phyloP scores from a whole-genome alignment of 1,139 yeast genomes.

The Magnusiomyces tetraspermus region DNA sequence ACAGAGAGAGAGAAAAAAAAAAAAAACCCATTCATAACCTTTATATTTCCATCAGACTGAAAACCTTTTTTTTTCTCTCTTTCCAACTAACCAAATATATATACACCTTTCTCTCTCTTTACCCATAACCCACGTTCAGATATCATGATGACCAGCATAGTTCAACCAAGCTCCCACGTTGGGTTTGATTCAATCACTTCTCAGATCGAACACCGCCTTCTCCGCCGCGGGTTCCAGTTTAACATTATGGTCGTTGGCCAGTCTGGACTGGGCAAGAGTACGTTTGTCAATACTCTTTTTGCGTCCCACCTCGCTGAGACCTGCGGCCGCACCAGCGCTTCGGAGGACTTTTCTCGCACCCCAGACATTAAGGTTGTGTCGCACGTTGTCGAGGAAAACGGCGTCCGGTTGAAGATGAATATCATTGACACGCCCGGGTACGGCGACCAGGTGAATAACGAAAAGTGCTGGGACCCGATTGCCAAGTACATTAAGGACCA shows the following conservation, averaged over 20 bases:
- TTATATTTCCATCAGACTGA: no score
- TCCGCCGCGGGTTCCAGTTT: conserved; percentile 90
- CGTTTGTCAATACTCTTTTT: conserved; percentile 81
- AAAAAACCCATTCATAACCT: no score
- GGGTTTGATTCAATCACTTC: conserved; percentile 95
- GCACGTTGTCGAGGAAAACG: conserved; percentile 69
- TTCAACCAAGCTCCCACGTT: conserved; percentile 42
- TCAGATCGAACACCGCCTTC: conserved; percentile 84
- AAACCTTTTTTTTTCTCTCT: neutral
- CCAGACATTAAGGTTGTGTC: conserved; percentile 73
- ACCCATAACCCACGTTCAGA: no score
- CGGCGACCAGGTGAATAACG: conserved; percentile 94
- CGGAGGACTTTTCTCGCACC: conserved; percentile 74
- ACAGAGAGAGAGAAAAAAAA: no score
- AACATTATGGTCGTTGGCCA: conserved; percentile 89
- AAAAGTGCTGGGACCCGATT: conserved; percentile 92
- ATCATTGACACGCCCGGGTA: conserved; percentile 96
- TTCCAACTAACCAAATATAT: neutral
- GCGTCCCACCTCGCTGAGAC: conserved; percentile 70
- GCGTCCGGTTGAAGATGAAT: conserved; percentile 74
- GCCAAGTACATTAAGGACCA: conserved; percentile 94
- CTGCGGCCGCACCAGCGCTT: conserved; percentile 55
- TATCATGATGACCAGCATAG: conserved; percentile 10
- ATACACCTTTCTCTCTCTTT: neutral
- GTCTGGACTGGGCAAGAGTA: conserved; percentile 91